Conservation (phyloP, 495 filamentous ascomycete genomes). For the Podospora pseudopauciseta region DNA sequence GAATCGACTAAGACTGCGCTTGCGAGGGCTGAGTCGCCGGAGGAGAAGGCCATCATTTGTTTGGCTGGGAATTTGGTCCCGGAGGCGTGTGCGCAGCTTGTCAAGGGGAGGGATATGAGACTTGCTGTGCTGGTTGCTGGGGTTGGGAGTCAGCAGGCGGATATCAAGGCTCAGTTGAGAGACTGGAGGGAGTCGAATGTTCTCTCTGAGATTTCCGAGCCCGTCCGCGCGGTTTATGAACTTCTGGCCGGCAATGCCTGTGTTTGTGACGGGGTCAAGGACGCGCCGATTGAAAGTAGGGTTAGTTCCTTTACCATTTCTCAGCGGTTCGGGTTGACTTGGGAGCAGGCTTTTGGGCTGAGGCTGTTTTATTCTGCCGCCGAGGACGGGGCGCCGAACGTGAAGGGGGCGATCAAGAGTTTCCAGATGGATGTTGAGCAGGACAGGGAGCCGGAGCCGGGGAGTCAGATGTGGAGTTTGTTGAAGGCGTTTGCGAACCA, state of each 20-base stretch:
- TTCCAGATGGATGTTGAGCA: slow-evolving; percentile 66
- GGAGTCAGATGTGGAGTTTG: slow-evolving; percentile 82
- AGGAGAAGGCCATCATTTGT: slow-evolving; percentile 79
- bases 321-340: slow-evolving; percentile 78
- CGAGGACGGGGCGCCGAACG: slow-evolving; percentile 51
- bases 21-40: slow-evolving; percentile 51
- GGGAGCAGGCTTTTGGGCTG: slow-evolving; percentile 88
- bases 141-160: slow-evolving; percentile 64
- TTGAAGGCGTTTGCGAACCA: slow-evolving; percentile 69
- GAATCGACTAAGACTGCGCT: slow-evolving; percentile 51
- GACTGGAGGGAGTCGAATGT: slow-evolving; percentile 78
- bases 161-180: slow-evolving; percentile 72
- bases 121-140: slow-evolving; percentile 79
- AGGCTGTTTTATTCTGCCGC: slow-evolving; percentile 75
- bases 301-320: slow-evolving; percentile 72
- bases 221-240: slow-evolving; percentile 83
- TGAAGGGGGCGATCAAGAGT: slow-evolving; percentile 65
- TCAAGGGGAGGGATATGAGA: slow-evolving; percentile 69
- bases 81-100: slow-evolving; percentile 74
- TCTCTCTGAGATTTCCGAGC: slow-evolving; percentile 80
- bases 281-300: slow-evolving; percentile 68
- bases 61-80: slow-evolving; percentile 72
- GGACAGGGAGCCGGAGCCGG: slow-evolving; percentile 58
- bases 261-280: slow-evolving; percentile 70
- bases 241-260: slow-evolving; percentile 82